Base-by-base conservation (phyloP, 768 basidiomycete species). In the Suillus weaverae region DNA sequence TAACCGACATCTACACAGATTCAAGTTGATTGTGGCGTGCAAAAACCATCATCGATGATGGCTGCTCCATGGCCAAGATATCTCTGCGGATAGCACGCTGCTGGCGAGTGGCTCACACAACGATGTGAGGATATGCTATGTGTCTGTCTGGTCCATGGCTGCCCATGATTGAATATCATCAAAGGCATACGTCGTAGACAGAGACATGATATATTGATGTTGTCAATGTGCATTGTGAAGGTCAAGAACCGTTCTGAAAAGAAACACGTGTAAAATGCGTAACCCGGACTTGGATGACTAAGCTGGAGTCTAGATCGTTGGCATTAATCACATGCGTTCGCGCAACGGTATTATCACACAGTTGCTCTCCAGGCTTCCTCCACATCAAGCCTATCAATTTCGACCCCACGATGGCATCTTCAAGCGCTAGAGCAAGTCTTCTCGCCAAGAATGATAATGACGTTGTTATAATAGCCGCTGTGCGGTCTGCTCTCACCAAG, bases 401-500 rank as follows among this genome's bases (percentile, higher is more conserved):
- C 26, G 10, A 59, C 57, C 18, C 16, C 38, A 59, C 76, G 69
- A 66, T 75, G 18, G 64, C 41, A 33, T 54, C 62, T 32, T 60
- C 67, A 30, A 64, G 60, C 61, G 81, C 82, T 63, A 91, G 86
- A 74, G 80, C 87, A 30, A 81, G 81, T 64, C 68, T 94, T 30
- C 84, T 94, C 57, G 80, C 85, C 71, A 90, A 93, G 80, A 80
- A 85, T 70, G 89, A 91, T 67, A 84, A 92, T 74, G 95, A 97
- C 77, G 90, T 98, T 16, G 97, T 99, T 68, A 91, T 98, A 74
- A 87, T 94, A 71, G 80, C 88, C 13, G 95, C 96, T 26, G 85
- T 94, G 56, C 89, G 97, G 67, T 94, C 95, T 53, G 93, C 97
- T 32, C 84, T 97, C 65, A 97, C 96, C 36, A 97, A 95, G 85